Conservation (phyloP, 805 yeast species). For the Starmerella apicola region DNA sequence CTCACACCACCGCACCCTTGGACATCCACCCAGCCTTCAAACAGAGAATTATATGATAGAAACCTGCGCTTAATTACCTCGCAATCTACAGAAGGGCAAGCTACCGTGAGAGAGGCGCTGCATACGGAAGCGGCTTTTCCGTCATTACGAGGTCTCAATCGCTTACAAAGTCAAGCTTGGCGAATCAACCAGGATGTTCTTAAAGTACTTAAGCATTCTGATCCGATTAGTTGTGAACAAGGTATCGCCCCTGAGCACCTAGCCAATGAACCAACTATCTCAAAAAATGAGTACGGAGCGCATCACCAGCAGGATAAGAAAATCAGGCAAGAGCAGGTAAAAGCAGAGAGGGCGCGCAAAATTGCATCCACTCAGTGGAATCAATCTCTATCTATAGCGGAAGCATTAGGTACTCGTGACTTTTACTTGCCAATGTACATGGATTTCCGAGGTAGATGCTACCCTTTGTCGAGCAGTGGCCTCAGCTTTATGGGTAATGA, state of each 20-base stretch:
- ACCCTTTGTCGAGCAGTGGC: constrained; percentile 47
- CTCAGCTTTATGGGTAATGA: constrained; percentile 45
- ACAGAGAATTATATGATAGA: neutral
- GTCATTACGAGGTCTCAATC: constrained; percentile 9
- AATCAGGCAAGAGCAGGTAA: constrained; percentile 40
- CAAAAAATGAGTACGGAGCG: constrained; percentile 28
- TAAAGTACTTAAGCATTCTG: neutral
- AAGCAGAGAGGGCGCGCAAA: constrained; percentile 36
- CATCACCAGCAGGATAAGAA: constrained; percentile 48
- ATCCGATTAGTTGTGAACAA: neutral
- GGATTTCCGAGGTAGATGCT: constrained; percentile 50
- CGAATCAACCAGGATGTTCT: constrained; percentile 8
- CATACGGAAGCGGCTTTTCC: constrained; percentile 3
- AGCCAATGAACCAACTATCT: neutral
- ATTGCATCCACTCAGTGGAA: constrained; percentile 31
- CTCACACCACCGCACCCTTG: constrained; percentile 68
- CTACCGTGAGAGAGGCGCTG: constrained; percentile 32
- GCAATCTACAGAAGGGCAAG: constrained; percentile 39
- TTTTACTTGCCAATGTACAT: constrained; percentile 52
- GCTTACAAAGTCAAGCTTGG: constrained; percentile 14
- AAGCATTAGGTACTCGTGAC: constrained; percentile 61
- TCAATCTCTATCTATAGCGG: constrained; percentile 80
- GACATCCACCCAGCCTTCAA: constrained; percentile 36
- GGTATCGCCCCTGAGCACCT: neutral
- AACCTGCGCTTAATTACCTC: constrained; percentile 9